Evolutionary conservation across 2,329 filamentous ascomycete genomes (phyloP), one percentile per base, ranked within the genome.

Genomic region (Fusarium compactum): DNA sequence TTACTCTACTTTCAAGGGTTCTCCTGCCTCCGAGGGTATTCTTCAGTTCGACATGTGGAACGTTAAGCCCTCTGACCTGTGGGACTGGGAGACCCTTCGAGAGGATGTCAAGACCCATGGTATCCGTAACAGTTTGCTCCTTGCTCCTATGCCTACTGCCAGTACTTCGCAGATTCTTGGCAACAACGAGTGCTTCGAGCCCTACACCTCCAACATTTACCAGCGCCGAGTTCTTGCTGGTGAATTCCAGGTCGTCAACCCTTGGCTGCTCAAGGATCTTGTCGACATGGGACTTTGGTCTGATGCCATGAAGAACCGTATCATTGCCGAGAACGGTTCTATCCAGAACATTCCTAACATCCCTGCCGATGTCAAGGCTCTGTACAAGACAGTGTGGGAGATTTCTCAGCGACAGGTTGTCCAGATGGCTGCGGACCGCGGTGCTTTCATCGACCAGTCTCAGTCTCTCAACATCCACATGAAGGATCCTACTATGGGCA

Each of bases 361-460:
- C 69, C 95, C 96, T 16, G 89, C 92, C 32, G 96, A 99, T 75
- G 92, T 97, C 86, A 99, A 99, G 86, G 90, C 91, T 41, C 88
- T 99, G 9, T 99, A 99, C 89, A 99, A 99, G 91, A 99, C 96
- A 5, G 96, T 99, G 24, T 99, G 96, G 96, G 96, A 99, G 81
- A 98, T 99, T 77, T 97, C 94, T 22, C 96, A 99, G 85, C 92
- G 94, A 71, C 93, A 90, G 46, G 95, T 99, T 74, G 90, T 99
- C 45, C 94, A 98, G 85, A 98, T 99, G 95, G 93, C 96, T 61
- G 96, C 96, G 57, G 96, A 99, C 81, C 95, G 96, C 82, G 96
- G 96, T 83, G 96, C 96, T 62, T 99, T 96, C 84, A 98, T 99
- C 78, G 96, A 99, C 80, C 96, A 99, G 87, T 98, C 95, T 53